Percentiles rank a stretch among this genome's conserved stretches.
phyloP scores from a whole-genome alignment of 352 stramenopile genomes.

The Chrysophaeum taylorii region DNA sequence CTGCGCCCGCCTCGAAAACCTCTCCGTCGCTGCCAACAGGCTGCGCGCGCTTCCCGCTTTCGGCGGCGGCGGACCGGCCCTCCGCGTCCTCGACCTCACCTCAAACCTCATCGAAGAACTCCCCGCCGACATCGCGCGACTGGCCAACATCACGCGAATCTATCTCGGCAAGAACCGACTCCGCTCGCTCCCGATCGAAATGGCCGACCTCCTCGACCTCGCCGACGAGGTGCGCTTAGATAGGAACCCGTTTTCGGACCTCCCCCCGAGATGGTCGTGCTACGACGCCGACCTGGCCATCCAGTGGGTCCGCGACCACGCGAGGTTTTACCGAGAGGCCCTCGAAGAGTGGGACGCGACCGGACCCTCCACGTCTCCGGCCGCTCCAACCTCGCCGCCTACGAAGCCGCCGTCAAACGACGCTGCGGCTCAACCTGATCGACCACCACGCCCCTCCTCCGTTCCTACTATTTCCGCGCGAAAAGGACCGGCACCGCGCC shows the following conservation, averaged over 20 bases:
- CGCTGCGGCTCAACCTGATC: background rate
- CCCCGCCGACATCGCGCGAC: background rate
- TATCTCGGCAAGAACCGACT: constrained; percentile 6
- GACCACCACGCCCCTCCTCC: background rate
- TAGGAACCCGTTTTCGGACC: background rate
- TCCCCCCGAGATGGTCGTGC: background rate
- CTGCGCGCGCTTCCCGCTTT: background rate
- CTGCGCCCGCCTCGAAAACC: background rate
- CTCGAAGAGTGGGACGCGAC: background rate
- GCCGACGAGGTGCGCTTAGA: background rate
- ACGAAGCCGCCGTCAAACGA: background rate
- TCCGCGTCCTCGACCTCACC: constrained; percentile 1
- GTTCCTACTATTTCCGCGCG: background rate
- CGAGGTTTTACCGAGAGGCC: background rate
- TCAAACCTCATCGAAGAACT: constrained; percentile 5
- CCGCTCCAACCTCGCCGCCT: constrained; percentile 6
- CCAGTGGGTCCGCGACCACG: background rate
- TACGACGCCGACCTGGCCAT: constrained; percentile 5
- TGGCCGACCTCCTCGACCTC: background rate
- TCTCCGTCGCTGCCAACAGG: background rate
- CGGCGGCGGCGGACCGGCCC: background rate
- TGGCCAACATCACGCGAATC: background rate
- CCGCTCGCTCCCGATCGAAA: background rate
- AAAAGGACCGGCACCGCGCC: background rate
- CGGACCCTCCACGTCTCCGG: background rate